A percentile compares a stretch with the other conserved stretches of the same genome.
These are phyloP conservation scores for Hirsutella thompsonii DNA, from an alignment of 2,329 filamentous ascomycete genomes.

Conservation along the genomic window DNA sequence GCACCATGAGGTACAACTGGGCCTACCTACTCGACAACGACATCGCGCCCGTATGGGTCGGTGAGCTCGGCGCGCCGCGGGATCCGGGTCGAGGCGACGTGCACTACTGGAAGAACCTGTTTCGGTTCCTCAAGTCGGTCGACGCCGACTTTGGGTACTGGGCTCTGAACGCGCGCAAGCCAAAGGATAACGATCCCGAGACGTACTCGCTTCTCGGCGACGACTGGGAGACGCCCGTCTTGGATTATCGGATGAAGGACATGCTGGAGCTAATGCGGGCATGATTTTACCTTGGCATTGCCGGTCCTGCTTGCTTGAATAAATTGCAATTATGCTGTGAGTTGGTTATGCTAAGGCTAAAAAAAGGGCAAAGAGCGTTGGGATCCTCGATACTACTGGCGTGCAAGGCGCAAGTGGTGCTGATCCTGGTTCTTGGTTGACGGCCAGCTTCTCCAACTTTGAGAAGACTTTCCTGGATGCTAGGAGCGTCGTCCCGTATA, in stretches of 20 bases:
- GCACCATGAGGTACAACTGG: conserved; percentile 53
- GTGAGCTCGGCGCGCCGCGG: conserved; percentile 49
- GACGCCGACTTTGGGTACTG: conserved; percentile 59
- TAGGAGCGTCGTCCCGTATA: too few relatives aligned
- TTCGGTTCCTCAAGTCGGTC: conserved; percentile 41
- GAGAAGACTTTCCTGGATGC: too few relatives aligned
- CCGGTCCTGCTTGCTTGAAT: not conserved
- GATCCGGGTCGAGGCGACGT: conserved; percentile 39
- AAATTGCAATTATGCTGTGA: too few relatives aligned
- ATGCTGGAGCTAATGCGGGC: conserved; percentile 38
- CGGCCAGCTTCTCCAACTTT: too few relatives aligned
- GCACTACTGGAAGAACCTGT: conserved; percentile 54
- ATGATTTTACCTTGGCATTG: not conserved
- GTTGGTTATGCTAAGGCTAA: too few relatives aligned
- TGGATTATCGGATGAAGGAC: conserved; percentile 51
- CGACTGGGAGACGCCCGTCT: conserved; percentile 49
- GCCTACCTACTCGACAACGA: conserved; percentile 41
- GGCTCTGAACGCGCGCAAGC: conserved; percentile 56
- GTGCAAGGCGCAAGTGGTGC: too few relatives aligned
- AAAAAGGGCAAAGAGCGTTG: too few relatives aligned
- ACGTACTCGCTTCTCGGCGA: conserved; percentile 48
- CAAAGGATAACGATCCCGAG: conserved; percentile 41
- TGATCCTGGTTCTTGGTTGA: too few relatives aligned
- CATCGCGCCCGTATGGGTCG: conserved; percentile 50
- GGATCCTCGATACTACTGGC: too few relatives aligned